Evolutionary conservation across 2,329 filamentous ascomycete genomes (phyloP).

Genomic region (Ophiostoma australiae): DNA sequence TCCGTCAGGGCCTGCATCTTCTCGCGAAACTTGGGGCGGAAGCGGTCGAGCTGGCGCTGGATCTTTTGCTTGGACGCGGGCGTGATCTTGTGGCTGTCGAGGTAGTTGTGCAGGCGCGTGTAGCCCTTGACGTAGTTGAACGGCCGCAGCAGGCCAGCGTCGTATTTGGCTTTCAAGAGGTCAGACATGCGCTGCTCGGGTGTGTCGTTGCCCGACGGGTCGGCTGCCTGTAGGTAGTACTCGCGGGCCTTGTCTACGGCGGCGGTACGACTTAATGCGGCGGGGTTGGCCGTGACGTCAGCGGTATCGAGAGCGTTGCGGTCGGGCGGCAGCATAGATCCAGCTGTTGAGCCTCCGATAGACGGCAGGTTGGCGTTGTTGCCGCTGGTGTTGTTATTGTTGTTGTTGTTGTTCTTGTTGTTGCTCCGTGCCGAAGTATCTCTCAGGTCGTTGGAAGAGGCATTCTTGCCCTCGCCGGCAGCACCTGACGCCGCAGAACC

Average conservation of each 20-base stretch:
- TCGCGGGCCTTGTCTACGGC: slow-evolving; percentile 69
- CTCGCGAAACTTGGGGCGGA: slow-evolving; percentile 91
- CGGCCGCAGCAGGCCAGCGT: slow-evolving; percentile 86
- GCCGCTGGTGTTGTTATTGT: slow-evolving; percentile 25
- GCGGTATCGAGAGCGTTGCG: background rate
- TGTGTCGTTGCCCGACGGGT: slow-evolving; percentile 77
- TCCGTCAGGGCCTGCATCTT: slow-evolving; percentile 90
- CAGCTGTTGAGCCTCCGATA: slow-evolving; percentile 29
- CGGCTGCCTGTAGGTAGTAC: slow-evolving; percentile 95
- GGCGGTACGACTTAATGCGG: background rate
- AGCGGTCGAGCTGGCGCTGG: slow-evolving; percentile 81
- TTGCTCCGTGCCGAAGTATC: background rate
- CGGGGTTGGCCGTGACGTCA: background rate
- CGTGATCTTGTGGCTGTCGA: slow-evolving; percentile 76
- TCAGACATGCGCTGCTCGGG: slow-evolving; percentile 95
- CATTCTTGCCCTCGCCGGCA: slow-evolving; percentile 33
- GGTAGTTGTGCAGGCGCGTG: slow-evolving; percentile 79
- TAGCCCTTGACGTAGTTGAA: slow-evolving; percentile 99
- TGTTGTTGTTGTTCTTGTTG: background rate
- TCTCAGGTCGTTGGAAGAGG: background rate
- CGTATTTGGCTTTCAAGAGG: slow-evolving; percentile 89
- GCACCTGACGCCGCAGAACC: slow-evolving; percentile 36
- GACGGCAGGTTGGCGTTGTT: slow-evolving; percentile 32
- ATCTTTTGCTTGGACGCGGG: slow-evolving; percentile 84
- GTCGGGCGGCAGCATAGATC: slow-evolving; percentile 50